Percentiles rank a stretch among this genome's conserved stretches.
Conservation (phyloP, 768 basidiomycete species). For the Amanita molliuscula region DNA sequence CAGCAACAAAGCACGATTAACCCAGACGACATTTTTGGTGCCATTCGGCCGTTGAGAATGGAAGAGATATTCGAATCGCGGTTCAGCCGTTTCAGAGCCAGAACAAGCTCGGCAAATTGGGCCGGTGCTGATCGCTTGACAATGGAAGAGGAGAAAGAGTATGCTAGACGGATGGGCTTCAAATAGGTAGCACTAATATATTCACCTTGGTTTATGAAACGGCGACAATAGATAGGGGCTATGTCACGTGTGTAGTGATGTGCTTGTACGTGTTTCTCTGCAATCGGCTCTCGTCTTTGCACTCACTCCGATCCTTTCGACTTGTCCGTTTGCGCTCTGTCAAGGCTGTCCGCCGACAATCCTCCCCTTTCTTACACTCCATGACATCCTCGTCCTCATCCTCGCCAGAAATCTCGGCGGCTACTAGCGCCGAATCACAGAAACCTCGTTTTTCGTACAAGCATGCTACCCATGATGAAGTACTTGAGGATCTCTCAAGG, state of each 20-base stretch:
- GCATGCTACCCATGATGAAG: slow-evolving; percentile 71
- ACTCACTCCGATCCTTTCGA: slow-evolving; percentile 8
- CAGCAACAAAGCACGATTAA: slow-evolving; percentile 79
- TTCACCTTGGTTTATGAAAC: not conserved
- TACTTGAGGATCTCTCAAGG: slow-evolving; percentile 89
- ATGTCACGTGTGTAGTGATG: slow-evolving; percentile 2
- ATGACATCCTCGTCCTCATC: slow-evolving; percentile 77
- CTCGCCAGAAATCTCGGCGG: slow-evolving; percentile 59
- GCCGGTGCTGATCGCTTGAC: slow-evolving; percentile 85
- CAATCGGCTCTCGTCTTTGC: slow-evolving; percentile 14
- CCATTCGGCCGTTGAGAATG: slow-evolving; percentile 79
- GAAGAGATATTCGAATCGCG: slow-evolving; percentile 83
- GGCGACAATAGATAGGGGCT: not conserved
- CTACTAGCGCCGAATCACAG: slow-evolving; percentile 25
- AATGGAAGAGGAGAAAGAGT: slow-evolving; percentile 74
- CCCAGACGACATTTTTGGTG: slow-evolving; percentile 88
- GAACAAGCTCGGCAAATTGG: slow-evolving; percentile 96
- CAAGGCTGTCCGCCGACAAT: slow-evolving; percentile 15
- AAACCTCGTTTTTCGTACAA: slow-evolving; percentile 46
- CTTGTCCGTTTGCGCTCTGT: not conserved
- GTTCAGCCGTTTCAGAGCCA: slow-evolving; percentile 74
- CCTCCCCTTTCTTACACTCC: slow-evolving; percentile 20
- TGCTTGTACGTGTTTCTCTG: slow-evolving; percentile 13
- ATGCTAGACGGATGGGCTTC: slow-evolving; percentile 88
- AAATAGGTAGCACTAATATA: slow-evolving; percentile 18